Evolutionary conservation across 768 basidiomycete species (phyloP), one percentile per base, ranked within the genome.

Genomic region (Daedaleopsis nitida): DNA sequence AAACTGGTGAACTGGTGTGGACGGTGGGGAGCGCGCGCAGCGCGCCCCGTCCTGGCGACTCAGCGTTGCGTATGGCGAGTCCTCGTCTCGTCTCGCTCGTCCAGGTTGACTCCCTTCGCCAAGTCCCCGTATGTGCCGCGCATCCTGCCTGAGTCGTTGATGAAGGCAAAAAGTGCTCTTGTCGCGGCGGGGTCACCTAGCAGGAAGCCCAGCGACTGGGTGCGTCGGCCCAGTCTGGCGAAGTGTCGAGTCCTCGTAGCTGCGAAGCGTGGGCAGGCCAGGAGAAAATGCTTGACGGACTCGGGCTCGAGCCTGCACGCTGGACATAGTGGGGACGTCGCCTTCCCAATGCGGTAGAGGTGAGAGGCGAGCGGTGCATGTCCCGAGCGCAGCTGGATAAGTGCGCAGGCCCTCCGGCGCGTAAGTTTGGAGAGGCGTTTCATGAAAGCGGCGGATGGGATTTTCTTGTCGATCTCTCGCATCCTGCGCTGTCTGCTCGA

Each of bases 371-470:
- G 69, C 0, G 72, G 70, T 11, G 56, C 58, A 51, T 78, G 76
- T 6, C 72, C 70, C 2, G 73, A 73, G 11, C 72, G 44, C 1
- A 78, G 70, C 43, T 76, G 75, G 32, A 72, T 57, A 10, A 76
- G 63, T 1, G 71, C 35, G 49, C 14, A 8, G 14, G 37, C 37
- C 8, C 14, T 8, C 14, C 37, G 8, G 37, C 37, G 37, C 37
- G 37, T 8, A 14, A 38, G 37, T 8, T 8, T 8, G 37, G 37
- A 8, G 37, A 38, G 8, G 37, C 8, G 37, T 14, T 38, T 14
- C 8, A 8, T 14, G 14, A 8, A 38, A 14, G 8, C 9, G 8
- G 8, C 14, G 37, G 37, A 38, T 38, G 37, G 37, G 9, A 38
- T 38, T 14, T 14, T 38, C 9, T 14, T 14, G 37, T 38, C 37